A percentile compares a stretch with the other conserved stretches of the same genome.
These are phyloP conservation scores for Mycena venus DNA, from an alignment of 768 basidiomycete genomes.

Conservation along the genomic window DNA sequence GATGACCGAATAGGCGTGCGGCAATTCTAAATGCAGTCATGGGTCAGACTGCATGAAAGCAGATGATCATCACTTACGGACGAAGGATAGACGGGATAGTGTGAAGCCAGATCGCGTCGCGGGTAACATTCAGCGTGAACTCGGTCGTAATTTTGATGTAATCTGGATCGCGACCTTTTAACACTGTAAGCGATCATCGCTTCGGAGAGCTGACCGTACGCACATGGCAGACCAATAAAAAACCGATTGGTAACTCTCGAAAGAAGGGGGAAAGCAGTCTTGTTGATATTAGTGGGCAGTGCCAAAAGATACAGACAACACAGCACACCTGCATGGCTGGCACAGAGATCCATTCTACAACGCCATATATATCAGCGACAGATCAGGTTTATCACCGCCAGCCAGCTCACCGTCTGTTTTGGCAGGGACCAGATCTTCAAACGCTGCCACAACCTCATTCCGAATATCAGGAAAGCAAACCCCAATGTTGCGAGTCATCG, in stretches of 20 bases:
- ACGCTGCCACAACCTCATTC: slow-evolving; percentile 59
- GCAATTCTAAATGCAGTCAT: slow-evolving; percentile 9
- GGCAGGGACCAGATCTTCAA: slow-evolving; percentile 53
- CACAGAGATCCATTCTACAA: slow-evolving; percentile 23
- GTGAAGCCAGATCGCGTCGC: slow-evolving; percentile 11
- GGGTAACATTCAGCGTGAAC: slow-evolving; percentile 10
- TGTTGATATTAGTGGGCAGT: not conserved
- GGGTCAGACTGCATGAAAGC: too few relatives aligned
- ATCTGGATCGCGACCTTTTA: slow-evolving; percentile 33
- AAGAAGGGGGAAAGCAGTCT: slow-evolving; percentile 16
- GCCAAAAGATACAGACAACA: not conserved
- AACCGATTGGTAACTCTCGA: slow-evolving; percentile 23
- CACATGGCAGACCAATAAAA: slow-evolving; percentile 26
- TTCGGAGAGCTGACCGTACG: too few relatives aligned
- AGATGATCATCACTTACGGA: not conserved
- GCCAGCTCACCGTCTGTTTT: slow-evolving; percentile 46
- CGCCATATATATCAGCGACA: too few relatives aligned
- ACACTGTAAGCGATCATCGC: too few relatives aligned
- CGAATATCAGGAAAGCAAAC: slow-evolving; percentile 53
- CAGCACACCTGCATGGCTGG: slow-evolving; percentile 24
- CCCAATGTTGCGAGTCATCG: slow-evolving; percentile 55
- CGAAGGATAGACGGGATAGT: slow-evolving; percentile 14
- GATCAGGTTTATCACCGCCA: too few relatives aligned
- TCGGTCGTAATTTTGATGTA: slow-evolving; percentile 21
- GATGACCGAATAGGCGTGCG: slow-evolving; percentile 8